A percentile compares a stretch with the other conserved stretches of the same genome.
Evolutionary conservation across 139 green algal genomes (phyloP).

Genomic region (Spirogloea muscicola): DNA sequence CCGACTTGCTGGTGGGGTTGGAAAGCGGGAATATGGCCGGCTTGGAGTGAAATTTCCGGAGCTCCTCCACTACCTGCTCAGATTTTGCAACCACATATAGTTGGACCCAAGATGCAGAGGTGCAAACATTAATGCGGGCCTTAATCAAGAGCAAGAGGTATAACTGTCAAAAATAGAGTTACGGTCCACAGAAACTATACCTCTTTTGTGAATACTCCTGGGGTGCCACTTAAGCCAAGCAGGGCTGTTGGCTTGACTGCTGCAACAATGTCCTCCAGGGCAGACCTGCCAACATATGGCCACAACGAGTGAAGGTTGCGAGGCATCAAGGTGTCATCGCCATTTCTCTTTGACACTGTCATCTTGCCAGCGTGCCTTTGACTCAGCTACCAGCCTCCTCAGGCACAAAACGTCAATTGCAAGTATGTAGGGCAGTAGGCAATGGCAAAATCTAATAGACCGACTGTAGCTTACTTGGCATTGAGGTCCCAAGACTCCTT

Average conservation of each 20-base stretch:
- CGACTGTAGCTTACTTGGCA: too few species aligned
- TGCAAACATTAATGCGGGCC: not conserved
- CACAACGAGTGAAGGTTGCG: too few species aligned
- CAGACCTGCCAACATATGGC: too few species aligned
- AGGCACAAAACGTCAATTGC: too few species aligned
- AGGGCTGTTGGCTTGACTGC: not conserved
- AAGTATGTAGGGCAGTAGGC: too few species aligned
- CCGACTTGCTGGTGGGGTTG: constrained; percentile 78
- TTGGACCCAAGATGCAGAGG: constrained; percentile 12
- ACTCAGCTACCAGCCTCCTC: too few species aligned
- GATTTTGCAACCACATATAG: too few species aligned
- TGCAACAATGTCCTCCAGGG: not conserved
- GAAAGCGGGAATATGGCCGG: constrained; percentile 83
- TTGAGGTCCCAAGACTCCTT: too few species aligned
- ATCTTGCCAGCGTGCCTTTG: too few species aligned
- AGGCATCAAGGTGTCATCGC: too few species aligned
- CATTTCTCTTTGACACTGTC: too few species aligned
- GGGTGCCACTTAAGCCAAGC: not conserved
- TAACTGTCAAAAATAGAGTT: constrained; percentile 31
- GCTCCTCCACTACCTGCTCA: constrained; percentile 36
- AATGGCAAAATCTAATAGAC: too few species aligned
- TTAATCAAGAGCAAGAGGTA: not conserved
- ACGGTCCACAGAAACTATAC: constrained; percentile 38
- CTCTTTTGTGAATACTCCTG: constrained; percentile 52
- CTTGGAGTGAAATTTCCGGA: constrained; percentile 36